These are phyloP conservation scores for Oropetium thomaeum DNA, from an alignment of 176 grass and related monocot genomes.

Conservation along the genomic window DNA sequence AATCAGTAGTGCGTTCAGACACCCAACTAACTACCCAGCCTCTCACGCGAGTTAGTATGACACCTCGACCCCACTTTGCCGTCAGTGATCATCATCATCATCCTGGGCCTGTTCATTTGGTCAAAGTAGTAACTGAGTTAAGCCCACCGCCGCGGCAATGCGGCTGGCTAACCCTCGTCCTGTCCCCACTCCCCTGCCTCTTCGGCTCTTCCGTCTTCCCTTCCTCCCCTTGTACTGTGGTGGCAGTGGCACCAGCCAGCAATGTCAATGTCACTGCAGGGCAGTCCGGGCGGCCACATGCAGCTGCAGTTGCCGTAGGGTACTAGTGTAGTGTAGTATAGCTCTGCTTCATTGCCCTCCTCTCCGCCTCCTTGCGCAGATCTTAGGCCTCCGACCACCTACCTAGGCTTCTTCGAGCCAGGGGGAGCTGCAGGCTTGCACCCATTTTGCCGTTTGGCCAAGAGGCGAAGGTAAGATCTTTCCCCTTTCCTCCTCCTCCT, in stretches of 20 bases:
- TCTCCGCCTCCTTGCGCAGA: conserved; percentile 2
- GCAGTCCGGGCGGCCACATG: conserved; percentile 23
- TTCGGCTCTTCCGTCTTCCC: too few species aligned
- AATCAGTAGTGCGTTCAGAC: not conserved
- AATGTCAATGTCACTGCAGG: conserved; percentile 2
- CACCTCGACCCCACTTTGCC: not conserved
- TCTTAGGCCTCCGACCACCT: conserved; percentile 7
- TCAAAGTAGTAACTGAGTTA: too few species aligned
- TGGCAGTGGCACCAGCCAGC: not conserved
- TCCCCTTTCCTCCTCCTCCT: too few species aligned
- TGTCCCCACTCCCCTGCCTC: not conserved
- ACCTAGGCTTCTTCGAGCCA: too few species aligned
- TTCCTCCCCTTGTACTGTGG: not conserved
- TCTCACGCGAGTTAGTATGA: not conserved
- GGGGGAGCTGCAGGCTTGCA: not conserved
- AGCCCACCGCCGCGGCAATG: too few species aligned
- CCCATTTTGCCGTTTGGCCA: not conserved
- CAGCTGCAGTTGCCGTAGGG: not conserved
- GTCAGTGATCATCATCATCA: not conserved
- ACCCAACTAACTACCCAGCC: not conserved
- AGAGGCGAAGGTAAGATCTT: conserved; percentile 30
- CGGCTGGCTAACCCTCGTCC: not conserved
- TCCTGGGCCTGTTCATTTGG: too few species aligned
- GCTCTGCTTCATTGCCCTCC: not conserved
- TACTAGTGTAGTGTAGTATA: not conserved